Conservation (phyloP, 148 eudicot genomes). For the Rhododendron kiyosumense region DNA sequence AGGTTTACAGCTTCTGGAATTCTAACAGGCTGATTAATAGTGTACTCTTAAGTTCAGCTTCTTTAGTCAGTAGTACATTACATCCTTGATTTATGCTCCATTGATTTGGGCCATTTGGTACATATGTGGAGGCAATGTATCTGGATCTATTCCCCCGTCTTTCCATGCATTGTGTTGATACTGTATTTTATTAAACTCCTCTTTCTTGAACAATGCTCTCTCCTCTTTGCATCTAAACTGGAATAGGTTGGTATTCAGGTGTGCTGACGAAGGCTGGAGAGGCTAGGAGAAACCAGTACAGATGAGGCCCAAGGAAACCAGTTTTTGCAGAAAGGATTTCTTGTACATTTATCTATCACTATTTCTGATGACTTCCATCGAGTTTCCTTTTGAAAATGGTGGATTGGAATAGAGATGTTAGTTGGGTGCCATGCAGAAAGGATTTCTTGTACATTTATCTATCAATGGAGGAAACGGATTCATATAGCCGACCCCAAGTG, state of each 20-base stretch:
- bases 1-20: not conserved
- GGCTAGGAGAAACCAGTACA: slow-evolving; percentile 8
- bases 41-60: not conserved
- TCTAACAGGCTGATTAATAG: not conserved
- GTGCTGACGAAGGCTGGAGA: slow-evolving; percentile 12
- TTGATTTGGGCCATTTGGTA: not conserved
- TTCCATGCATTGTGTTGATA: not conserved
- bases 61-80: not conserved
- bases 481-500: too few species aligned
- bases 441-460: too few species aligned
- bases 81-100: not conserved
- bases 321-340: not conserved
- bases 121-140: not conserved
- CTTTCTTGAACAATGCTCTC: not conserved
- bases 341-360: not conserved
- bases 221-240: not conserved
- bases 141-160: not conserved
- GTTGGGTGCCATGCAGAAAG: not conserved
- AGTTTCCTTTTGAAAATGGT: not conserved
- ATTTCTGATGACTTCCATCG: not conserved
- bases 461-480: too few species aligned
- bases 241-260: slow-evolving; percentile 9
- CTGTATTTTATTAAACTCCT: not conserved
- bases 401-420: not conserved
- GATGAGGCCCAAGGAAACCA: slow-evolving; percentile 1